Percentiles rank a stretch among this genome's conserved stretches.
Conservation (phyloP, 495 filamentous ascomycete species). For the Annulohypoxylon maeteangense region DNA sequence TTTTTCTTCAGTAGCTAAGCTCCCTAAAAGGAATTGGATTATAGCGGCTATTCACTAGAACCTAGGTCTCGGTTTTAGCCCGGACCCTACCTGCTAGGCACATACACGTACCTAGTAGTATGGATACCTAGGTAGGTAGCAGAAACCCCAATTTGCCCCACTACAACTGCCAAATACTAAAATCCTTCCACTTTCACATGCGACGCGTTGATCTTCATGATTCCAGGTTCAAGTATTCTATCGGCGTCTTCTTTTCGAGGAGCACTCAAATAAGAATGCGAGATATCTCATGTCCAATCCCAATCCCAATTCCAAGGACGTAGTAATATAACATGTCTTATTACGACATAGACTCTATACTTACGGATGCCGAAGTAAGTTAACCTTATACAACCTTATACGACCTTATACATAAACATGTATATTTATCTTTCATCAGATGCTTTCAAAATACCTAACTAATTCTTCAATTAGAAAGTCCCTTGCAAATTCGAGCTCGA, state of each 20-base stretch:
- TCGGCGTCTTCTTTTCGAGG: background rate
- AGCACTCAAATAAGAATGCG: background rate
- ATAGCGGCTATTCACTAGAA: too few species aligned
- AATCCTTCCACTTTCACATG: background rate
- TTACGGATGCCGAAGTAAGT: slow-evolving; percentile 87
- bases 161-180: too few species aligned
- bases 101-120: too few species aligned
- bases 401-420: background rate
- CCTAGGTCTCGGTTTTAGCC: too few species aligned
- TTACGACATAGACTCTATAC: slow-evolving; percentile 92
- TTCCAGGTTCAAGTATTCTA: background rate
- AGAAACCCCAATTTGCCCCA: too few species aligned
- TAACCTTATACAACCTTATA: background rate
- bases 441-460: slow-evolving; percentile 12
- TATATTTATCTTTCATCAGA: background rate
- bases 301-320: slow-evolving; percentile 4
- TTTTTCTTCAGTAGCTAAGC: too few species aligned
- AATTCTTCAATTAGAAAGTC: slow-evolving; percentile 73
- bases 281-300: background rate
- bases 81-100: too few species aligned
- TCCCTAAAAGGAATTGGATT: too few species aligned
- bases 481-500: slow-evolving; percentile 93
- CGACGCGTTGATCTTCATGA: background rate
- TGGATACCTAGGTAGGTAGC: background rate
- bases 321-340: slow-evolving; percentile 73